phyloP scores from a whole-genome alignment of 805 yeast genomes.

The Schizosaccharomyces japonicus region DNA sequence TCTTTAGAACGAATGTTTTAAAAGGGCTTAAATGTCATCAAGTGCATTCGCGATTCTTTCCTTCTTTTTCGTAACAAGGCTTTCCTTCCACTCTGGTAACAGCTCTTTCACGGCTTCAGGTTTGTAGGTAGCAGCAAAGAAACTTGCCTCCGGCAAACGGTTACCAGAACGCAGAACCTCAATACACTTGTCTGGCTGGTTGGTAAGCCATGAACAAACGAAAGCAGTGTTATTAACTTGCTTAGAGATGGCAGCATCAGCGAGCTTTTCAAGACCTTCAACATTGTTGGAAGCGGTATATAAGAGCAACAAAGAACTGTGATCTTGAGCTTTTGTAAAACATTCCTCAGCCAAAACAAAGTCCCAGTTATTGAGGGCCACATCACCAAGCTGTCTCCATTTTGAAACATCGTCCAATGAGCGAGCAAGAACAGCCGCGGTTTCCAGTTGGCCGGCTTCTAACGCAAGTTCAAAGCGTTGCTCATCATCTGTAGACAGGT shows the following conservation, averaged over 20 bases:
- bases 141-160: slow-evolving; percentile 62
- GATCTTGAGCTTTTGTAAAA: slow-evolving; percentile 55
- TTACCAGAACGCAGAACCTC: slow-evolving; percentile 42
- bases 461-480: slow-evolving; percentile 81
- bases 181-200: slow-evolving; percentile 40
- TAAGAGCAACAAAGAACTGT: slow-evolving; percentile 56
- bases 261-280: slow-evolving; percentile 35
- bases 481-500: slow-evolving; percentile 65
- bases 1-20: too few relatives aligned
- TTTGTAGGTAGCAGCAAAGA: slow-evolving; percentile 54
- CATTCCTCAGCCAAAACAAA: slow-evolving; percentile 58
- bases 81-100: slow-evolving; percentile 46
- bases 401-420: slow-evolving; percentile 29
- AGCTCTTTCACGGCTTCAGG: slow-evolving; percentile 22
- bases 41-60: slow-evolving; percentile 13
- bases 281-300: slow-evolving; percentile 60
- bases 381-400: slow-evolving; percentile 84
- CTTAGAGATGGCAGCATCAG: slow-evolving; percentile 36
- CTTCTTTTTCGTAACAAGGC: slow-evolving; percentile 29
- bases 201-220: slow-evolving; percentile 71
- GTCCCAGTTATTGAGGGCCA: slow-evolving; percentile 56
- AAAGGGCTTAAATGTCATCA: too few relatives aligned
- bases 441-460: slow-evolving; percentile 40
- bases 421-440: slow-evolving; percentile 47
- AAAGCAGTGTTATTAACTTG: slow-evolving; percentile 82